Percentiles rank a stretch among this genome's conserved stretches.
Conservation (phyloP, 306 rosid species). For the Prunus campanulata region DNA sequence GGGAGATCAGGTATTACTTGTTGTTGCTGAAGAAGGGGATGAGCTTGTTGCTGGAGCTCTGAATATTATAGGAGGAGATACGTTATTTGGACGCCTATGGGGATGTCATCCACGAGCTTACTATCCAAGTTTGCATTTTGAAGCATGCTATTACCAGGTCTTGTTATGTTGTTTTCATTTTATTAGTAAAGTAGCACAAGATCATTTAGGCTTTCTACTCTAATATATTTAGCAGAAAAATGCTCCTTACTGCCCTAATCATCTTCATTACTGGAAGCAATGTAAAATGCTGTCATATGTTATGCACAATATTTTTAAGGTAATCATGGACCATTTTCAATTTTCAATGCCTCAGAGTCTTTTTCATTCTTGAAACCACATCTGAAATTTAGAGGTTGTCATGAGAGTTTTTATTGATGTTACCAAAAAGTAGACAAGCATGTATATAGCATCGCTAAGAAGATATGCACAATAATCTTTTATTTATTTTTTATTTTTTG, state of each 20-base stretch:
- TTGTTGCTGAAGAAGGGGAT: conserved; percentile 83
- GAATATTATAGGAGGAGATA: conserved; percentile 93
- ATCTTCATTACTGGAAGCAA: conserved; percentile 1
- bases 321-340: background rate
- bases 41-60: conserved; percentile 94
- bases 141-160: conserved; percentile 98
- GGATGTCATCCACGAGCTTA: conserved; percentile 71
- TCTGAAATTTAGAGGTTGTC: background rate
- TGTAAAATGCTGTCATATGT: background rate
- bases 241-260: background rate
- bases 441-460: background rate
- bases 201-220: background rate
- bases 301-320: background rate
- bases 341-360: background rate
- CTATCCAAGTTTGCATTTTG: conserved; percentile 92
- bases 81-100: conserved; percentile 91
- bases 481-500: conserved; percentile 8
- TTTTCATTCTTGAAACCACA: background rate
- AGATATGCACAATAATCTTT: background rate
- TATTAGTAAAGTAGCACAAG: too few relatives aligned
- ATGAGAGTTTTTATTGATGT: background rate
- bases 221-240: background rate
- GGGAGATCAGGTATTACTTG: conserved; percentile 82
- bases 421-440: background rate
- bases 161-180: background rate